A percentile compares a stretch with the other conserved stretches of the same genome.
Conservation (phyloP, 257 asterid genomes). For the Voacanga thouarsii region DNA sequence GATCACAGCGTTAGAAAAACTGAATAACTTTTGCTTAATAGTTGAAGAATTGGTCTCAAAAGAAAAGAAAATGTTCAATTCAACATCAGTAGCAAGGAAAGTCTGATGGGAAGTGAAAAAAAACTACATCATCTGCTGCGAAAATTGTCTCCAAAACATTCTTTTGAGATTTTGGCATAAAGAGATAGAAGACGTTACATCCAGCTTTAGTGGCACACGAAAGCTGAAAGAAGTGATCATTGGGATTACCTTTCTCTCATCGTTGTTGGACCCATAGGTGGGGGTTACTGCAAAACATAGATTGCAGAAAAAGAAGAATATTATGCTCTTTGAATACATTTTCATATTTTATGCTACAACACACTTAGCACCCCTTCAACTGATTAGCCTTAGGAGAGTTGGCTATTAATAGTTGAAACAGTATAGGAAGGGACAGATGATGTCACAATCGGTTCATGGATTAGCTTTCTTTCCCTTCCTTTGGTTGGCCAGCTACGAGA, state of each 20-base stretch:
- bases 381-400: too few relatives aligned
- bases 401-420: too few relatives aligned
- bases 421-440: too few relatives aligned
- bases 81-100: too few relatives aligned
- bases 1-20: not conserved
- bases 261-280: slow-evolving; percentile 16
- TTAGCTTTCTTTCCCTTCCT: too few relatives aligned
- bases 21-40: not conserved
- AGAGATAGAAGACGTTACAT: not conserved
- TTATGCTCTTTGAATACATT: too few relatives aligned
- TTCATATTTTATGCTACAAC: too few relatives aligned
- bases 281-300: slow-evolving; percentile 18
- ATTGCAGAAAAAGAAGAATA: slow-evolving; percentile 17
- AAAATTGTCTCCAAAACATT: not conserved
- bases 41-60: too few relatives aligned
- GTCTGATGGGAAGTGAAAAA: not conserved
- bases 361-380: too few relatives aligned
- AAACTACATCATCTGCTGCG: not conserved
- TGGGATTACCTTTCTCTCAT: slow-evolving; percentile 44
- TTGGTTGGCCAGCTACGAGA: too few relatives aligned
- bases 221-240: not conserved
- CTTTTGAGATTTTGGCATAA: not conserved
- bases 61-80: not conserved
- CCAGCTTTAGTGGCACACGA: not conserved
- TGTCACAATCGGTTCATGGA: too few relatives aligned